A percentile compares a stretch with the other conserved stretches of the same genome.
Conservation (phyloP, 176 grass and related monocot genomes). For the Rhynchospora tenuis region DNA sequence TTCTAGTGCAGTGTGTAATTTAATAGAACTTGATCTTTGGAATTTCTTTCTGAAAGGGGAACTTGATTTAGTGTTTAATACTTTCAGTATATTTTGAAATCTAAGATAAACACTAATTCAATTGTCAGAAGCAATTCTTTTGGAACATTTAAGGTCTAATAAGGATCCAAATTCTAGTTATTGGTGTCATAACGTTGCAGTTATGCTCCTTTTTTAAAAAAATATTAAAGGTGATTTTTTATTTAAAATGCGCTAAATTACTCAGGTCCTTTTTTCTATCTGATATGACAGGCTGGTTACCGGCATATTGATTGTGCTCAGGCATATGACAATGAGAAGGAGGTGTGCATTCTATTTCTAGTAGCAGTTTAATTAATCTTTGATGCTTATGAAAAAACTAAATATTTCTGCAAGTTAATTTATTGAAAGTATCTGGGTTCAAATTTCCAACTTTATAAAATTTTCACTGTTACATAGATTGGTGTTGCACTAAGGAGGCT, state of each 20-base stretch:
- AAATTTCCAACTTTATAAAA: background rate
- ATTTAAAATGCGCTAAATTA: background rate
- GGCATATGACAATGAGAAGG: slow-evolving; percentile 57
- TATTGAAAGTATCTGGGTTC: background rate
- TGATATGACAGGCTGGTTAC: slow-evolving; percentile 47
- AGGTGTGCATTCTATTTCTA: slow-evolving; percentile 28
- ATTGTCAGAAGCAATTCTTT: background rate
- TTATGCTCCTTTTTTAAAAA: background rate
- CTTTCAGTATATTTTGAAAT: background rate
- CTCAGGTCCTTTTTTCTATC: background rate
- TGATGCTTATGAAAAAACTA: background rate
- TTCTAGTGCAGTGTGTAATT: background rate
- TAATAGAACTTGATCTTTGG: background rate
- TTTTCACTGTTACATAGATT: slow-evolving; percentile 28
- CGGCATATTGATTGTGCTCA: slow-evolving; percentile 76
- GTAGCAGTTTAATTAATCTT: background rate
- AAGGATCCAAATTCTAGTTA: background rate
- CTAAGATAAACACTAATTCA: background rate
- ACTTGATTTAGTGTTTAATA: background rate
- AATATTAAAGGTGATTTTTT: background rate
- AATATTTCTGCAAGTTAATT: background rate
- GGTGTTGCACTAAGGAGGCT: slow-evolving; percentile 56
- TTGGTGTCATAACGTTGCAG: background rate
- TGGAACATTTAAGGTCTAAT: too few species aligned
- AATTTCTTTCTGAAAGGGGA: background rate